Evolutionary conservation across 805 yeast species (phyloP).

Genomic region (Saturnispora besseyi): DNA sequence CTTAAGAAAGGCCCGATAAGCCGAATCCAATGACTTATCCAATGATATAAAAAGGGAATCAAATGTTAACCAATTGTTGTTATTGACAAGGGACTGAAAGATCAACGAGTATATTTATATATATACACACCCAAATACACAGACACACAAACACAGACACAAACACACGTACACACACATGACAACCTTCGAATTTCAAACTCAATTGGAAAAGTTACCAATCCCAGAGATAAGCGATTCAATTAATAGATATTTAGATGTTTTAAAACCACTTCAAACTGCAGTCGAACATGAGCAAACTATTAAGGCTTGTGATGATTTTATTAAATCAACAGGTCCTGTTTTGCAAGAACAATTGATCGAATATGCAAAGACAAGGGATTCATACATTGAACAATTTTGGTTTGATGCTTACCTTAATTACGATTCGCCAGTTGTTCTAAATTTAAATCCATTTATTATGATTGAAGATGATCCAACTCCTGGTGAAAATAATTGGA

Average conservation of each 20-base stretch:
- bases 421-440: conserved; percentile 85
- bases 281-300: conserved; percentile 60
- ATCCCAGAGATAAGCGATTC: conserved; percentile 70
- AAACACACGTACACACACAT: conserved; percentile 3
- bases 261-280: conserved; percentile 74
- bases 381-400: conserved; percentile 85
- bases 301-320: conserved; percentile 44
- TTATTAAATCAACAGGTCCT: conserved; percentile 47
- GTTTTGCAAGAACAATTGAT: conserved; percentile 55
- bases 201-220: conserved; percentile 56
- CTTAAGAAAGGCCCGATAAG: conserved; percentile 7
- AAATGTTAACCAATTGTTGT: background rate
- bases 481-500: conserved; percentile 51
- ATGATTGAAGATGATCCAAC: conserved; percentile 89
- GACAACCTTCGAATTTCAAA: conserved; percentile 50
- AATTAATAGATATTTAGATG: conserved; percentile 53
- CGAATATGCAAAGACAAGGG: conserved; percentile 50
- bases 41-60: background rate
- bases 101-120: background rate
- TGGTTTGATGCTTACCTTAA: conserved; percentile 88
- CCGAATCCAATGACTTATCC: conserved; percentile 7
- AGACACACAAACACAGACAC: background rate
- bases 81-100: background rate
- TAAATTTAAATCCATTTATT: conserved; percentile 84
- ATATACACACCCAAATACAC: background rate